phyloP scores from a whole-genome alignment of 2,329 filamentous ascomycete genomes.

The Epichloe scottii region DNA sequence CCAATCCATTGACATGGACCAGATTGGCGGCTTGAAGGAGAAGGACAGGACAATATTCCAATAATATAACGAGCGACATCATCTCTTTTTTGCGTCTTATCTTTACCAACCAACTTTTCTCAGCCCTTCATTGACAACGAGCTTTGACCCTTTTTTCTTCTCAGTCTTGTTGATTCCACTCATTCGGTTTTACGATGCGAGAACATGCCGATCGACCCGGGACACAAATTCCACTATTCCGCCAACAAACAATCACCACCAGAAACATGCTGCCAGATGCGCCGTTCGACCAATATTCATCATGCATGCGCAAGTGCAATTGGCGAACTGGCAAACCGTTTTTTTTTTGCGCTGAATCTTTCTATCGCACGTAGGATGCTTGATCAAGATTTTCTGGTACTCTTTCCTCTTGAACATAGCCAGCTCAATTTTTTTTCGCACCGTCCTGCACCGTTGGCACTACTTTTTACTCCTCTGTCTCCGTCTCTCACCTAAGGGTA shows the following conservation, averaged over 20 bases:
- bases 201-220: too few relatives aligned
- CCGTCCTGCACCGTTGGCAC: not conserved
- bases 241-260: not conserved
- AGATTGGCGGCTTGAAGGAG: conserved; percentile 89
- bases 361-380: not conserved
- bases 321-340: not conserved
- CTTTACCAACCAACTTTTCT: conserved; percentile 4
- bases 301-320: not conserved
- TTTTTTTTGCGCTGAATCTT: not conserved
- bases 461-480: too few relatives aligned
- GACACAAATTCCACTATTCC: not conserved
- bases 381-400: not conserved
- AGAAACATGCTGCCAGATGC: not conserved
- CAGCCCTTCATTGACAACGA: conserved; percentile 1
- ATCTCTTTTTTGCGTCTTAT: conserved; percentile 7
- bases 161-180: not conserved
- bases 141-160: not conserved
- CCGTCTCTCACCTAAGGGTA: not conserved
- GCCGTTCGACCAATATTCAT: not conserved
- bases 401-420: not conserved
- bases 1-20: conserved; percentile 87
- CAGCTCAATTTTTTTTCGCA: not conserved
- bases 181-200: too few relatives aligned
- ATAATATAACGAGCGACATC: conserved; percentile 12
- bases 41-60: conserved; percentile 45